Conservation (phyloP, 2,329 filamentous ascomycete species). For the Cordyceps cicadae region DNA sequence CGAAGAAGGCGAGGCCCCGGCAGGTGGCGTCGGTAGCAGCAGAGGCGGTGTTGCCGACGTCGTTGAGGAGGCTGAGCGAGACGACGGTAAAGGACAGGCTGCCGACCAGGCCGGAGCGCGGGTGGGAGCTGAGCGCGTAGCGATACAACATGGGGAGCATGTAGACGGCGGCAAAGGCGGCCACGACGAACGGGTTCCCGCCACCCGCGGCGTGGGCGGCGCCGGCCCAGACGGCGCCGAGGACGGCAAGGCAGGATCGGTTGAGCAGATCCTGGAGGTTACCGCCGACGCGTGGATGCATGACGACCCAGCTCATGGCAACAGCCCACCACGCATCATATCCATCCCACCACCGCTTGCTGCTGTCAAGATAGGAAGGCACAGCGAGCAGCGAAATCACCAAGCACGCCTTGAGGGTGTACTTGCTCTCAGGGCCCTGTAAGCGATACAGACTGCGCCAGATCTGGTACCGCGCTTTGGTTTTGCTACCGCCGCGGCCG, state of each 20-base stretch:
- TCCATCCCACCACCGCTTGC: slow-evolving; percentile 44
- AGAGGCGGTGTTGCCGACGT: slow-evolving; percentile 28
- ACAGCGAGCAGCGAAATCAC: slow-evolving; percentile 43
- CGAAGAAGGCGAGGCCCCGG: slow-evolving; percentile 41
- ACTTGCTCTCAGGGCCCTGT: slow-evolving; percentile 50
- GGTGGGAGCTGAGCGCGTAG: slow-evolving; percentile 46
- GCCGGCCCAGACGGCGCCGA: slow-evolving; percentile 48
- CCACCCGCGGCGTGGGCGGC: slow-evolving; percentile 41
- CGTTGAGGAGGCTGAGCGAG: slow-evolving; percentile 34
- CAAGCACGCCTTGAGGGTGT: slow-evolving; percentile 47
- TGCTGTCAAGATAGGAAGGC: slow-evolving; percentile 41
- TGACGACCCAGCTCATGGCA: slow-evolving; percentile 48
- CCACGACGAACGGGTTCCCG: slow-evolving; percentile 48
- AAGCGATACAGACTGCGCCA: slow-evolving; percentile 44
- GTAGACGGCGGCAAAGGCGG: slow-evolving; percentile 45
- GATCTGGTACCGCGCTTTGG: slow-evolving; percentile 34
- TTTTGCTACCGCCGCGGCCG: slow-evolving; percentile 18
- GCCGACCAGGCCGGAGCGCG: slow-evolving; percentile 49
- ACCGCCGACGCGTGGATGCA: slow-evolving; percentile 42
- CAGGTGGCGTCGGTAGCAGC: slow-evolving; percentile 35
- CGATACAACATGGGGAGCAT: slow-evolving; percentile 54
- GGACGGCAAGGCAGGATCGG: slow-evolving; percentile 37
- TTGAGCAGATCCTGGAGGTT: slow-evolving; percentile 50
- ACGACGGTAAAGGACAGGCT: slow-evolving; percentile 49
- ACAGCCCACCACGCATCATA: slow-evolving; percentile 53